Conservation (phyloP, 306 rosid genomes). For the Sophora flavescens region DNA sequence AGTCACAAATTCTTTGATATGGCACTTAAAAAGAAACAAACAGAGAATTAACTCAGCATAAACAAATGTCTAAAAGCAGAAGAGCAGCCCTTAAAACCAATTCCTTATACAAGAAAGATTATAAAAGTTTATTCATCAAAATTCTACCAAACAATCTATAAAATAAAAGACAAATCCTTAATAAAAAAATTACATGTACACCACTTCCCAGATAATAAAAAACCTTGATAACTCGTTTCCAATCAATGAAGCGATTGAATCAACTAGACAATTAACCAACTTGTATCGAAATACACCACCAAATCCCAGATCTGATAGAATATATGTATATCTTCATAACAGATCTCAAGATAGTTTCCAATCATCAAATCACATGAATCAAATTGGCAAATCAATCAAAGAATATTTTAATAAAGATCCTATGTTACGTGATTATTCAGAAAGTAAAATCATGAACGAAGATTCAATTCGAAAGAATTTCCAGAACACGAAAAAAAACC, state of each 20-base stretch:
- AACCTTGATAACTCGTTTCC: too few relatives aligned
- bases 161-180: background rate
- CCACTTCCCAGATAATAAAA: background rate
- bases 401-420: background rate
- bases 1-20: background rate
- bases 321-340: background rate
- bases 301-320: background rate
- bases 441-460: background rate
- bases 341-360: background rate
- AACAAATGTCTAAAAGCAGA: background rate
- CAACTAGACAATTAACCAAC: background rate
- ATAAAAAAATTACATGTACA: background rate
- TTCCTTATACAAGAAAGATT: background rate
- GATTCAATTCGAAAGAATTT: background rate
- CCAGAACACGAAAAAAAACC: background rate
- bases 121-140: too few relatives aligned
- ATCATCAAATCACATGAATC: background rate
- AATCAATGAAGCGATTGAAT: background rate
- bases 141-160: background rate
- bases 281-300: background rate
- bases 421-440: background rate
- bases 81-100: background rate
- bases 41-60: background rate
- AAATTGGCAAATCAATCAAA: background rate
- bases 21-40: background rate